Evolutionary conservation across 345 rosid species (phyloP), one percentile per base, ranked within the genome.

Genomic region (Gossypium turneri): DNA sequence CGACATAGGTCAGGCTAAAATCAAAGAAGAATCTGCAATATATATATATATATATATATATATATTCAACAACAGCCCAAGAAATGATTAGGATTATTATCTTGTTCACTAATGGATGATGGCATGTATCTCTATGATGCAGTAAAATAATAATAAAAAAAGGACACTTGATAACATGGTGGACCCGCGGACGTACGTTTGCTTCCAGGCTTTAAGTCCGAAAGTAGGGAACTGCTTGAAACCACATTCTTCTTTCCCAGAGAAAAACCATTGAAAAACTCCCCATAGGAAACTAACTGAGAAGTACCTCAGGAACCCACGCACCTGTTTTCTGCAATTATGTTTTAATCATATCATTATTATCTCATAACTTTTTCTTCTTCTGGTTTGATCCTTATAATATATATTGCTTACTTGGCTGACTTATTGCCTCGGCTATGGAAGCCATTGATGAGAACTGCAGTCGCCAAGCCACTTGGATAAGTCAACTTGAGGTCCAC

Each of bases 381-480:
- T 53, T 9, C 63, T 25, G 38, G 63, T 59, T 51, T 25, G 38
- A 59, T 12, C 25, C 16, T 59, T 4, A 4, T 24, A 25, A 57
- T 20, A 57, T 9, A 53, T 52, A 24, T 76, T 59, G 17, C 63
- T 24, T 24, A 59, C 63, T 59, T 59, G 17, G 63, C 63, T 24
- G 38, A 59, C 38, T 24, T 59, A 25, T 59, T 15, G 63, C 63
- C 63, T 24, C 25, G 63, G 63, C 38, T 59, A 12, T 94, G 98
- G 85, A 94, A 94, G 56, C 98, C 98, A 75, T 94, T 94, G 80
- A 94, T 94, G 80, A 94, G 95, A 70, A 94, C 97, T 3, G 97
- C 98, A 44, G 98, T 94, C 50, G 98, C 98, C 81, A 92, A 25
- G 62, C 98, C 98, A 77, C 87, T 94, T 19, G 98, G 98, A 76